A percentile compares a stretch with the other conserved stretches of the same genome.
Evolutionary conservation across 2,329 filamentous ascomycete species (phyloP).

Genomic region (Polytolypa hystricis): DNA sequence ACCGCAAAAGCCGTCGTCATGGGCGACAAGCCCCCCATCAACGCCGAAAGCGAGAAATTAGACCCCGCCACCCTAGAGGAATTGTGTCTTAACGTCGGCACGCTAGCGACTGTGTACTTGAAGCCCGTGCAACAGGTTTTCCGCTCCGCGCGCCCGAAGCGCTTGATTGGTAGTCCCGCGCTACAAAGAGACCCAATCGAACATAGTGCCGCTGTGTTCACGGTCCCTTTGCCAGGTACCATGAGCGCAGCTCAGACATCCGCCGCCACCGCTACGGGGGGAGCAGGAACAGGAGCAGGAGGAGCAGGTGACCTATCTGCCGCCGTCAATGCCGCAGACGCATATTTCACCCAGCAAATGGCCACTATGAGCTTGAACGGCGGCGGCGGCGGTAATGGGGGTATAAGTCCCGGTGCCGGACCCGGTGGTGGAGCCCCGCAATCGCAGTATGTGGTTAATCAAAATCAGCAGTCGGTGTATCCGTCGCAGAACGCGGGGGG

Average conservation of each 20-base stretch:
- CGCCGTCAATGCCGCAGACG: constrained; percentile 74
- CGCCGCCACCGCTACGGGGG: constrained; percentile 19
- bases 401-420: constrained; percentile 44
- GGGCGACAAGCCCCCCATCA: constrained; percentile 94
- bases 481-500: constrained; percentile 55
- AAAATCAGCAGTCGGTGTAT: constrained; percentile 66
- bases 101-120: constrained; percentile 90
- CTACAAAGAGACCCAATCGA: constrained; percentile 58
- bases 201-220: constrained; percentile 18
- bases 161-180: constrained; percentile 71
- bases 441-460: constrained; percentile 60
- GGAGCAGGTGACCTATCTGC: constrained; percentile 47
- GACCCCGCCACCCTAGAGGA: constrained; percentile 88
- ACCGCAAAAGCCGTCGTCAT: constrained; percentile 83
- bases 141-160: constrained; percentile 70
- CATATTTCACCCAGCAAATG: constrained; percentile 78
- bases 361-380: constrained; percentile 58
- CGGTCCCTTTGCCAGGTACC: too few relatives aligned
- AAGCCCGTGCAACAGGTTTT: constrained; percentile 98
- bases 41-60: constrained; percentile 87
- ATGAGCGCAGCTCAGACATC: constrained; percentile 17
- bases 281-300: constrained; percentile 11
- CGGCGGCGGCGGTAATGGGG: constrained; percentile 47
- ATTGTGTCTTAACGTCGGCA: constrained; percentile 93
- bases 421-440: constrained; percentile 42